Conservation (phyloP, 2,329 filamentous ascomycete species). For the Pseudogymnoascus sp. region DNA sequence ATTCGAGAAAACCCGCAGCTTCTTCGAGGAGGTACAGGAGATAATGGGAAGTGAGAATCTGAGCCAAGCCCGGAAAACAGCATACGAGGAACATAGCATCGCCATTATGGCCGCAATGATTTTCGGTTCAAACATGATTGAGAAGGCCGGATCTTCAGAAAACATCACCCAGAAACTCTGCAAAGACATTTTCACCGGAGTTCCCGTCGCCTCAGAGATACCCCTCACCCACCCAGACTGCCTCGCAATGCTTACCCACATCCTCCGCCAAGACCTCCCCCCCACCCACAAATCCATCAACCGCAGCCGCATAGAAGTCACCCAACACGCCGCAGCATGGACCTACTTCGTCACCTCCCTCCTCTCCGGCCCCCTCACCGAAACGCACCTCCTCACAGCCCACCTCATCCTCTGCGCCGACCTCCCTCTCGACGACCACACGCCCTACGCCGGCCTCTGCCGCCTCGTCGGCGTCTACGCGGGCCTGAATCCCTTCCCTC, state of each 20-base stretch:
- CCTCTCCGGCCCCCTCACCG: slow-evolving; percentile 17
- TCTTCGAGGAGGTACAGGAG: background rate
- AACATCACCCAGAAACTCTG: slow-evolving; percentile 11
- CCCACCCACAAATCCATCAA: background rate
- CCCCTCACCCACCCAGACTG: background rate
- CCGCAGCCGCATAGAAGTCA: slow-evolving; percentile 3
- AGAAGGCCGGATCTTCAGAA: slow-evolving; percentile 11
- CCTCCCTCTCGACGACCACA: slow-evolving; percentile 16
- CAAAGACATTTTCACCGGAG: slow-evolving; percentile 6
- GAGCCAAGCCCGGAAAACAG: background rate
- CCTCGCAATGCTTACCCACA: background rate
- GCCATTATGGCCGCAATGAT: background rate
- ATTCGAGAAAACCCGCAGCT: background rate
- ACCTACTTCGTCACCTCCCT: slow-evolving; percentile 19
- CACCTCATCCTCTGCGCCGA: slow-evolving; percentile 23
- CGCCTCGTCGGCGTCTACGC: background rate
- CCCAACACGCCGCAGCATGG: slow-evolving; percentile 16
- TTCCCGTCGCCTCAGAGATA: background rate
- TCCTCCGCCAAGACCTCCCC: background rate
- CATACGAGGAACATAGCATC: background rate
- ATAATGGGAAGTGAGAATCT: background rate
- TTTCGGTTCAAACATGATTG: slow-evolving; percentile 15
- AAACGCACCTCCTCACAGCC: slow-evolving; percentile 23
- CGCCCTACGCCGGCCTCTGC: slow-evolving; percentile 14
- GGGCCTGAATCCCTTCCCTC: slow-evolving; percentile 20